phyloP scores from a whole-genome alignment of 2,329 filamentous ascomycete species.

The Dryadomyces quercivorus region DNA sequence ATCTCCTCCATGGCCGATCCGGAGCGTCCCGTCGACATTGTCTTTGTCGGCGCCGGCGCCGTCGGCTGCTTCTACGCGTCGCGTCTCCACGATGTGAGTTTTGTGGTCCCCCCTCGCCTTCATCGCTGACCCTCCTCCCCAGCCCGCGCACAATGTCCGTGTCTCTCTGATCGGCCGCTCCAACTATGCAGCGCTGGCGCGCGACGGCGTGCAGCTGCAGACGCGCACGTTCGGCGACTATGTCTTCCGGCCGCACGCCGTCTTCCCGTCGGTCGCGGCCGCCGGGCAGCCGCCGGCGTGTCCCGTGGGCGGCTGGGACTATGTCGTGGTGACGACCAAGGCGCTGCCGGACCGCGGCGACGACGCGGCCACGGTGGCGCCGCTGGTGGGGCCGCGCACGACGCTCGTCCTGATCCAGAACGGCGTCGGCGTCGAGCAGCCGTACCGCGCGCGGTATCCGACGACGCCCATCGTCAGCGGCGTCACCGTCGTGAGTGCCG shows the following conservation, averaged over 20 bases:
- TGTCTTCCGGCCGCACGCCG: slow-evolving; percentile 46
- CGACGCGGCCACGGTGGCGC: slow-evolving; percentile 48
- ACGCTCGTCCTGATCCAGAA: slow-evolving; percentile 59
- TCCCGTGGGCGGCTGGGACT: slow-evolving; percentile 31
- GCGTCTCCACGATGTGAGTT: too few relatives aligned
- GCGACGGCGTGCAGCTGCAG: slow-evolving; percentile 48
- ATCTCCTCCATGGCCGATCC: background rate
- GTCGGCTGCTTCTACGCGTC: slow-evolving; percentile 65
- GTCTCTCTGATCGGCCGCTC: slow-evolving; percentile 63
- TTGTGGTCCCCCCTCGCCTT: too few relatives aligned
- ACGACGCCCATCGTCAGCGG: slow-evolving; percentile 49
- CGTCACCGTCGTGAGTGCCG: slow-evolving; percentile 58
- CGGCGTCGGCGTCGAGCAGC: slow-evolving; percentile 56
- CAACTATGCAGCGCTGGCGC: slow-evolving; percentile 53
- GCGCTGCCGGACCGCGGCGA: slow-evolving; percentile 52
- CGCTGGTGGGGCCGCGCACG: slow-evolving; percentile 40
- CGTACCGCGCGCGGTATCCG: slow-evolving; percentile 52
- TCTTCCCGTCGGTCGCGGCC: slow-evolving; percentile 48
- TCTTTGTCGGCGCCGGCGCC: slow-evolving; percentile 59
- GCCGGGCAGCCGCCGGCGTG: too few relatives aligned
- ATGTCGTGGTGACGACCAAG: slow-evolving; percentile 59
- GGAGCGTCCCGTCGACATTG: slow-evolving; percentile 38
- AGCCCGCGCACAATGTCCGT: too few relatives aligned
- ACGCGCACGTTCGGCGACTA: slow-evolving; percentile 59
- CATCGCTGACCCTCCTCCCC: slow-evolving; percentile 31